Evolutionary conservation across 2,329 filamentous ascomycete species (phyloP).

Genomic region (Diplodia sapinea): DNA sequence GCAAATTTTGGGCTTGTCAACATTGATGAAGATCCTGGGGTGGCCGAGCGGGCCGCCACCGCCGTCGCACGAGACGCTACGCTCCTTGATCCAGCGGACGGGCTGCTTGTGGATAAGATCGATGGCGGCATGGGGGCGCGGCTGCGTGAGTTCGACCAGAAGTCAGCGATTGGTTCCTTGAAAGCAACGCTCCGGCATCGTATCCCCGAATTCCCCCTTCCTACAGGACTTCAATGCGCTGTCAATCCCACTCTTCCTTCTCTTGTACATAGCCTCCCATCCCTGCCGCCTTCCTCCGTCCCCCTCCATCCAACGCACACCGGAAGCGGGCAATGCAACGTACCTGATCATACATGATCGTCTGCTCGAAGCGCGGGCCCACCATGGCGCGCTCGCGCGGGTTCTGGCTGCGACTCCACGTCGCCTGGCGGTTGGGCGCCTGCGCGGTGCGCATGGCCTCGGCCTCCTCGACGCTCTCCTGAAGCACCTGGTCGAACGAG

Average conservation of each 20-base stretch:
- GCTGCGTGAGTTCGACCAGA: constrained; percentile 60
- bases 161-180: constrained; percentile 36
- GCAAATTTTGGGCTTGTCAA: constrained; percentile 93
- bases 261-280: neutral
- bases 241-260: neutral
- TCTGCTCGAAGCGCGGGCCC: constrained; percentile 96
- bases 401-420: constrained; percentile 88
- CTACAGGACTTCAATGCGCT: constrained; percentile 1
- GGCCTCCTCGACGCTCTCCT: constrained; percentile 61
- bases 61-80: constrained; percentile 85
- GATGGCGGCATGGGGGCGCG: constrained; percentile 86
- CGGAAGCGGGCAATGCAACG: neutral
- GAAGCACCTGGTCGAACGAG: constrained; percentile 58
- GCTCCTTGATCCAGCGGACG: constrained; percentile 86
- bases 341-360: constrained; percentile 90
- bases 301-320: neutral
- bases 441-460: constrained; percentile 69
- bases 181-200: neutral
- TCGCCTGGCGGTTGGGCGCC: constrained; percentile 78
- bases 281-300: neutral
- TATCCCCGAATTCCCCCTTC: constrained; percentile 5
- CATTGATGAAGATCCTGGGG: constrained; percentile 95
- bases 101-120: constrained; percentile 96
- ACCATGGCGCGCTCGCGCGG: constrained; percentile 84
- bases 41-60: constrained; percentile 90